phyloP scores from a whole-genome alignment of 2,329 filamentous ascomycete species.

The Penicillium sp. region DNA sequence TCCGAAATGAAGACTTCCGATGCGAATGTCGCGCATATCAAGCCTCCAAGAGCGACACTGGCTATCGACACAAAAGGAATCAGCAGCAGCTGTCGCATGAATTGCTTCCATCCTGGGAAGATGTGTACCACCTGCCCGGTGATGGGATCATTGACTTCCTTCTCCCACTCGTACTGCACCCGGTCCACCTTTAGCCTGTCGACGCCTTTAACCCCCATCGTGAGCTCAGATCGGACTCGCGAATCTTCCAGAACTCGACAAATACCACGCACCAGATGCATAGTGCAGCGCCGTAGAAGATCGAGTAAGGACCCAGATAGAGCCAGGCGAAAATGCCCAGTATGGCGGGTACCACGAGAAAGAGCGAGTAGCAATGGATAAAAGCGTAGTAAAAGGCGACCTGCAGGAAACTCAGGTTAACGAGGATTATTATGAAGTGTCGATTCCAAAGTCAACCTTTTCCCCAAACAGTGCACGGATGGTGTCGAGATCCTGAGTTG shows the following conservation, averaged over 20 bases:
- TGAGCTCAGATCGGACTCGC: conserved; percentile 78
- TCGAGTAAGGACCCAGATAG: conserved; percentile 77
- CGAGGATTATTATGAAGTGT: neutral
- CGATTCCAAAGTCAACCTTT: conserved; percentile 42
- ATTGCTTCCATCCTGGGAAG: conserved; percentile 69
- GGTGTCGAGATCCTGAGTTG: conserved; percentile 63
- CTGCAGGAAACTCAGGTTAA: conserved; percentile 28
- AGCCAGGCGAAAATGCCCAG: conserved; percentile 75
- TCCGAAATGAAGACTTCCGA: conserved; percentile 96
- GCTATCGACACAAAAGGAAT: conserved; percentile 78
- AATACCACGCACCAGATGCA: conserved; percentile 85
- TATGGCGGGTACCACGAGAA: conserved; percentile 73
- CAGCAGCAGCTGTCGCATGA: conserved; percentile 72
- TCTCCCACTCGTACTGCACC: conserved; percentile 72
- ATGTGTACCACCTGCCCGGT: conserved; percentile 73
- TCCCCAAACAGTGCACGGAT: conserved; percentile 75
- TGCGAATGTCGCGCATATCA: conserved; percentile 82
- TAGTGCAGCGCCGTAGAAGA: conserved; percentile 70
- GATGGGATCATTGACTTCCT: conserved; percentile 68
- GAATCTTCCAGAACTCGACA: conserved; percentile 93
- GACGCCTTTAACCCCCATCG: conserved; percentile 86
- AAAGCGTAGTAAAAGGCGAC: conserved; percentile 97
- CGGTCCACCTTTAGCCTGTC: conserved; percentile 73
- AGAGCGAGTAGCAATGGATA: conserved; percentile 81
- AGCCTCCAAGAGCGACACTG: conserved; percentile 64